Evolutionary conservation across 2,329 filamentous ascomycete species (phyloP).

Genomic region (Furcasterigmium furcatum): DNA sequence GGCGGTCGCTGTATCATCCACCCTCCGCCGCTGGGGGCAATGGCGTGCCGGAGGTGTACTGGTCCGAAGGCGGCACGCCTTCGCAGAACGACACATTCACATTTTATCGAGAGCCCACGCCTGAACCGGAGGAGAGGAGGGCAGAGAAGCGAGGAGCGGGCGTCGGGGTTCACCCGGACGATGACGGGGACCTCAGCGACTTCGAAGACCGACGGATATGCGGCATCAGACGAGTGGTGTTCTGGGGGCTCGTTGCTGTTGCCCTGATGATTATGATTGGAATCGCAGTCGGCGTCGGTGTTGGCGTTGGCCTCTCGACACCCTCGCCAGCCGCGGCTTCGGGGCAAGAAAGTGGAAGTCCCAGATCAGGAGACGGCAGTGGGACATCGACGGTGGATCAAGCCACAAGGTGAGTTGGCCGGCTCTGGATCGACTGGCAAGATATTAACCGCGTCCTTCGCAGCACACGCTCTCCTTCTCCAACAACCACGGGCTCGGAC

Average conservation of each 20-base stretch:
- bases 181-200: slow-evolving; percentile 6
- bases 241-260: slow-evolving; percentile 30
- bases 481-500: neutral
- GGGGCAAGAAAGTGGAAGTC: neutral
- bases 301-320: slow-evolving; percentile 27
- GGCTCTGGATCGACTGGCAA: no score
- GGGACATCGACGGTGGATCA: neutral
- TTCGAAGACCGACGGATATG: slow-evolving; percentile 16
- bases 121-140: slow-evolving; percentile 19
- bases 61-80: slow-evolving; percentile 2
- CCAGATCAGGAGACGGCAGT: no score
- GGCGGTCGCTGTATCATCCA: slow-evolving; percentile 3
- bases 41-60: neutral
- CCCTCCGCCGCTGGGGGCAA: neutral
- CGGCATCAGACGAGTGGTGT: slow-evolving; percentile 24
- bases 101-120: slow-evolving; percentile 37
- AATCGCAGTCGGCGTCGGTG: slow-evolving; percentile 35
- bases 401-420: slow-evolving; percentile 6
- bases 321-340: neutral
- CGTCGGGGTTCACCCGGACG: neutral
- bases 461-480: neutral
- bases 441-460: no score
- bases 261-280: slow-evolving; percentile 28
- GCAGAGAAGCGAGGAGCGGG: slow-evolving; percentile 6
- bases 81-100: slow-evolving; percentile 22